phyloP scores from a whole-genome alignment of 306 rosid species.

The Prunus mongolica region DNA sequence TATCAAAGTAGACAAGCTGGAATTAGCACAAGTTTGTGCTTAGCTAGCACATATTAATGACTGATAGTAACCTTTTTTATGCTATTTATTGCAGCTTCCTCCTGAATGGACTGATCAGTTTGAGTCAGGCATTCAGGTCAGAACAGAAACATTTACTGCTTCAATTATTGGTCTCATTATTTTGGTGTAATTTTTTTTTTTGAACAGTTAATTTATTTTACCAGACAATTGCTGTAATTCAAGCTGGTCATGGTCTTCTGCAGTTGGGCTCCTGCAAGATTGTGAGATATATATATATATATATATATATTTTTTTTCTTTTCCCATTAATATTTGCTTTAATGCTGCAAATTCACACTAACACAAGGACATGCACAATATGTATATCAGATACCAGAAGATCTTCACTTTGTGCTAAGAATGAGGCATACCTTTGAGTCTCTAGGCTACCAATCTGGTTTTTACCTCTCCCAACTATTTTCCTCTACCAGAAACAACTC shows the following conservation, averaged over 20 bases:
- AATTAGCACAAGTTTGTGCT: slow-evolving; percentile 11
- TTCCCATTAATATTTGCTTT: background rate
- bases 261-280: slow-evolving; percentile 98
- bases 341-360: background rate
- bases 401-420: slow-evolving; percentile 94
- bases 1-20: too few relatives aligned
- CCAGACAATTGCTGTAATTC: slow-evolving; percentile 98
- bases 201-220: slow-evolving; percentile 18
- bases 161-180: background rate
- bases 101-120: slow-evolving; percentile 98
- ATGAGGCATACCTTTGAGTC: slow-evolving; percentile 99
- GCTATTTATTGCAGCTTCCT: slow-evolving; percentile 85
- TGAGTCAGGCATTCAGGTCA: slow-evolving; percentile 98
- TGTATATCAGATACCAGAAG: slow-evolving; percentile 74
- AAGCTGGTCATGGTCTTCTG: slow-evolving; percentile 99
- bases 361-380: background rate
- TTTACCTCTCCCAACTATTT: slow-evolving; percentile 88
- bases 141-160: slow-evolving; percentile 27
- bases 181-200: background rate
- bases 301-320: background rate
- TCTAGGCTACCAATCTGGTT: slow-evolving; percentile 92
- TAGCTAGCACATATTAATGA: slow-evolving; percentile 19
- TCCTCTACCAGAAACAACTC: slow-evolving; percentile 77
- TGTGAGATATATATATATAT: slow-evolving; percentile 45
- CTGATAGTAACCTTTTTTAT: slow-evolving; percentile 41